Percentiles rank a stretch among this genome's conserved stretches.
Evolutionary conservation across 1,284 basidiomycete species (phyloP).

Genomic region (Trametes hirsuta): DNA sequence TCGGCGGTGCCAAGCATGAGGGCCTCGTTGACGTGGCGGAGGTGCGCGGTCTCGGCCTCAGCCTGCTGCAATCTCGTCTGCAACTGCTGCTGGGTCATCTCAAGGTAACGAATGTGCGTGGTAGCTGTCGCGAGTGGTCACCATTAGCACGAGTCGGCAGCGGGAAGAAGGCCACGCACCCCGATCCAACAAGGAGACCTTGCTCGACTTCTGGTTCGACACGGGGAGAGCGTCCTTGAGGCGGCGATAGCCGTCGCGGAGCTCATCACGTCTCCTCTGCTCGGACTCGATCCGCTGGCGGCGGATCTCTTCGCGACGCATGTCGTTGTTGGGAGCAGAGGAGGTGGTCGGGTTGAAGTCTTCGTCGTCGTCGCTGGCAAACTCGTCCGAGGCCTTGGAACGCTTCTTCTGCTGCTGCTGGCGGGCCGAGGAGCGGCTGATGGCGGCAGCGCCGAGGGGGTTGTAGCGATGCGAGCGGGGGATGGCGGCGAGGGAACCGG

Average conservation of each 20-base stretch:
- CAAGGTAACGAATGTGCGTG: constrained; percentile 79
- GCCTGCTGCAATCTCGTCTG: constrained; percentile 74
- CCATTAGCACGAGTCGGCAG: not conserved
- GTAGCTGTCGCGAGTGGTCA: constrained; percentile 50
- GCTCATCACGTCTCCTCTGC: constrained; percentile 85
- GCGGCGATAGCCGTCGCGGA: constrained; percentile 83
- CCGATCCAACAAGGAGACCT: constrained; percentile 84
- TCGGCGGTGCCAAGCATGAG: constrained; percentile 82
- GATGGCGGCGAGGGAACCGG: constrained; percentile 57
- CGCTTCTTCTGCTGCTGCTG: constrained; percentile 47
- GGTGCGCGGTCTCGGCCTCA: constrained; percentile 75
- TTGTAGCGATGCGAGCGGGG: constrained; percentile 76
- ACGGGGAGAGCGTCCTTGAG: constrained; percentile 85
- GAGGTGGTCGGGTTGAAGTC: constrained; percentile 59
- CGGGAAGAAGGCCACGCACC: constrained; percentile 47
- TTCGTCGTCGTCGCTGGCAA: constrained; percentile 62
- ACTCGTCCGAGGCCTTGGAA: constrained; percentile 63
- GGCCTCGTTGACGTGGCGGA: constrained; percentile 80
- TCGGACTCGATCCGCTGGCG: constrained; percentile 86
- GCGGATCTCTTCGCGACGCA: constrained; percentile 82
- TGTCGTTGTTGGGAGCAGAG: constrained; percentile 46
- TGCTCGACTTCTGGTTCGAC: constrained; percentile 87
- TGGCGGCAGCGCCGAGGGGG: constrained; percentile 61
- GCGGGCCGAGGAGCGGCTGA: constrained; percentile 37
- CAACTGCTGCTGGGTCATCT: constrained; percentile 72